Conservation (phyloP, 139 green algal species). For the Chlamydomonas sp. region DNA sequence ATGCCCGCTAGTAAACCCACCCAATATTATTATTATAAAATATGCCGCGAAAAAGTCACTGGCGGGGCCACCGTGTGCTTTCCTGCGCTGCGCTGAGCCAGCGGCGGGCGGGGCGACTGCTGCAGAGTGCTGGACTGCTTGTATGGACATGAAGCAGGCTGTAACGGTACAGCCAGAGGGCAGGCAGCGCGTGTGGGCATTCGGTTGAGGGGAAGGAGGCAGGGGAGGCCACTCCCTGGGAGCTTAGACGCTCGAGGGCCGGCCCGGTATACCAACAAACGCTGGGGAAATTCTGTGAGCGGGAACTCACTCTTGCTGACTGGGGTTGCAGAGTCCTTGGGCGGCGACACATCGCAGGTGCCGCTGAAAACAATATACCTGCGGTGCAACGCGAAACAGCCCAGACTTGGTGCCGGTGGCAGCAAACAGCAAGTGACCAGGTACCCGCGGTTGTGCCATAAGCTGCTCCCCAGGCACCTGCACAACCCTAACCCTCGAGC, state of each 20-base stretch:
- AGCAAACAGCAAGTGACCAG: not conserved
- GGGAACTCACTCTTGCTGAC: not conserved
- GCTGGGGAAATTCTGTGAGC: not conserved
- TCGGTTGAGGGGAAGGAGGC: not conserved
- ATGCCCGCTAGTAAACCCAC: not conserved
- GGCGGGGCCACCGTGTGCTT: no score
- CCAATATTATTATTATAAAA: not conserved
- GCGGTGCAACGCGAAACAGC: not conserved
- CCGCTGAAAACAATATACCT: constrained; percentile 29
- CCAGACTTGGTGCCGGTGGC: not conserved
- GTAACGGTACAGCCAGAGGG: no score
- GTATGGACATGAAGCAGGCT: no score
- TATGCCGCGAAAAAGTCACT: not conserved
- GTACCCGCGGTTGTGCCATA: not conserved
- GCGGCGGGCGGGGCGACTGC: no score
- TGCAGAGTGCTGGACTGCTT: no score
- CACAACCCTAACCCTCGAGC: not conserved
- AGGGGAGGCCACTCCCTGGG: not conserved
- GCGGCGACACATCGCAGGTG: constrained; percentile 3
- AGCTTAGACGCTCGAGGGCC: not conserved
- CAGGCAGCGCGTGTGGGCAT: not conserved
- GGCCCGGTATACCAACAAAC: not conserved
- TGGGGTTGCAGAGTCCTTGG: not conserved
- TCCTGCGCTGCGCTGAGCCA: no score
- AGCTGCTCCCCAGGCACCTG: not conserved